Conservation (phyloP, 257 asterid genomes). For the Fraxinus cuspidata region DNA sequence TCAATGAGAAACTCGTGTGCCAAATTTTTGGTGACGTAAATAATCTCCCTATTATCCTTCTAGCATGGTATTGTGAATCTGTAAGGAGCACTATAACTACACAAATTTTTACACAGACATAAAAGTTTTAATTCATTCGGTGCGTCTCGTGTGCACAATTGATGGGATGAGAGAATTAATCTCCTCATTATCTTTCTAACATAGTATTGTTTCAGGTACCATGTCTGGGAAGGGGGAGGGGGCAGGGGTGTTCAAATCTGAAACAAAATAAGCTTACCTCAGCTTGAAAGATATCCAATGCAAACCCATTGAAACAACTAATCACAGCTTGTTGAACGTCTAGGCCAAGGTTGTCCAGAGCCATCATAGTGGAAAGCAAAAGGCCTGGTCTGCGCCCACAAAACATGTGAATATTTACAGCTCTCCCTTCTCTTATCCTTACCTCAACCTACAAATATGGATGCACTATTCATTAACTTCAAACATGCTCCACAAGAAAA, state of each 20-base stretch:
- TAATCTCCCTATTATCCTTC: not conserved
- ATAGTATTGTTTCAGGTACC: not conserved
- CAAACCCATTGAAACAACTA: constrained; percentile 76
- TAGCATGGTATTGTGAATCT: not conserved
- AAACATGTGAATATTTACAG: constrained; percentile 69
- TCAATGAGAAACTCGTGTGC: not conserved
- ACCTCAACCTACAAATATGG: constrained; percentile 57
- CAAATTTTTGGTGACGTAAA: not conserved
- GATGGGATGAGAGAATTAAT: not conserved
- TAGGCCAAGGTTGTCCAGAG: constrained; percentile 65
- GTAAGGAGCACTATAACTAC: not conserved
- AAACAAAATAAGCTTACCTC: constrained; percentile 41
- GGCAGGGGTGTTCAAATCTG: not conserved
- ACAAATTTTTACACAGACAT: too few species aligned
- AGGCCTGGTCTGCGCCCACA: constrained; percentile 62
- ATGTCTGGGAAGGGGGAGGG: not conserved
- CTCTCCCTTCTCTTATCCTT: constrained; percentile 63
- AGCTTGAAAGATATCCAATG: constrained; percentile 68
- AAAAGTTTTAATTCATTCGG: not conserved
- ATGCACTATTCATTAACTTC: not conserved
- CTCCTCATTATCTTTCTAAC: not conserved
- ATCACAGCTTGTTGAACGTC: constrained; percentile 75
- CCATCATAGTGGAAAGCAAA: constrained; percentile 56
- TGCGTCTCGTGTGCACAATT: not conserved
- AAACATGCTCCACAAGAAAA: not conserved